Conservation (phyloP, 148 eudicot species). For the Hydrangea macrophylla region DNA sequence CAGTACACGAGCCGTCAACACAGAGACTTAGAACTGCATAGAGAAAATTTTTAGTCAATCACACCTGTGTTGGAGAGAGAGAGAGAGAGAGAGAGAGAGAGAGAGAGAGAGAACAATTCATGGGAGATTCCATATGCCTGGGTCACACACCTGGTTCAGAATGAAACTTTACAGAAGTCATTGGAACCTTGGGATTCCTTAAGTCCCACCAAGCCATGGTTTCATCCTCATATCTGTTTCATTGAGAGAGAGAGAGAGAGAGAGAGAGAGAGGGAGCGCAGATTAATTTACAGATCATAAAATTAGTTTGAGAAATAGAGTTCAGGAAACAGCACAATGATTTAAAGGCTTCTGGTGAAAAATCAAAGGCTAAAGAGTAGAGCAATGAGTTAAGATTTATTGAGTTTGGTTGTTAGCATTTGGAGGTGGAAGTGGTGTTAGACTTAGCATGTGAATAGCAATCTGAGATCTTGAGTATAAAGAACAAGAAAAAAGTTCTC, state of each 20-base stretch:
- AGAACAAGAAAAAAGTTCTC: too few relatives aligned
- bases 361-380: too few relatives aligned
- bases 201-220: conserved; percentile 86
- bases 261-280: too few relatives aligned
- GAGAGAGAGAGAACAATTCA: neutral
- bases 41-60: conserved; percentile 9
- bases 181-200: conserved; percentile 59
- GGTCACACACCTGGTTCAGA: conserved; percentile 63
- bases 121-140: neutral
- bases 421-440: too few relatives aligned
- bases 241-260: conserved; percentile 1
- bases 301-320: neutral
- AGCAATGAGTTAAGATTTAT: too few relatives aligned
- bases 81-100: too few relatives aligned
- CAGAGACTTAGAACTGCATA: conserved; percentile 68
- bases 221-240: conserved; percentile 71
- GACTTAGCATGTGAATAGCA: too few relatives aligned
- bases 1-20: conserved; percentile 65
- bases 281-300: neutral
- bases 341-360: too few relatives aligned
- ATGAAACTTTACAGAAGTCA: conserved; percentile 69
- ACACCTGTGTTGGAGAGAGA: neutral
- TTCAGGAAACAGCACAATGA: too few relatives aligned
- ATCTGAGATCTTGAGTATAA: too few relatives aligned
- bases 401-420: too few relatives aligned